Percentiles rank a stretch among this genome's conserved stretches.
phyloP scores from a whole-genome alignment of 805 yeast genomes.

The Candida ulmi region DNA sequence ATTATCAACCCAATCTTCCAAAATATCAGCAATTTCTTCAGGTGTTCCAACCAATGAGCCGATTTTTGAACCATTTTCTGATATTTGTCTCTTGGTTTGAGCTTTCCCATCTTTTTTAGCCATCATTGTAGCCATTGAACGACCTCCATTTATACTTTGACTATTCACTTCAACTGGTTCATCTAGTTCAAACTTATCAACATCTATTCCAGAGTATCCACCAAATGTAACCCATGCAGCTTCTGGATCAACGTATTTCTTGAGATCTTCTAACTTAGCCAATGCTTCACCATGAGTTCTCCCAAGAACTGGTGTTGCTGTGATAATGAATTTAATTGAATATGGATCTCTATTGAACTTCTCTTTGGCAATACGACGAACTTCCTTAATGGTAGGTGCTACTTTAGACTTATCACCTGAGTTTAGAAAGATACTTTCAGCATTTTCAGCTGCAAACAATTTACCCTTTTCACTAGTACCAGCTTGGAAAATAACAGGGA shows the following conservation, averaged over 20 bases:
- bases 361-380: conserved; percentile 21
- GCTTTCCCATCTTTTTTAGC: conserved; percentile 3
- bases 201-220: neutral
- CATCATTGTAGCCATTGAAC: conserved; percentile 26
- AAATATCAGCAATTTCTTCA: neutral
- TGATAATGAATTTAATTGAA: neutral
- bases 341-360: neutral
- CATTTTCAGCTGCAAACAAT: neutral
- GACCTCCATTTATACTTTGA: conserved; percentile 27
- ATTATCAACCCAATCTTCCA: neutral
- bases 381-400: conserved; percentile 18
- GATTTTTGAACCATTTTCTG: neutral
- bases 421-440: neutral
- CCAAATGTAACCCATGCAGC: neutral
- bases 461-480: neutral
- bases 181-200: conserved; percentile 17
- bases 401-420: conserved; percentile 11
- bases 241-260: neutral
- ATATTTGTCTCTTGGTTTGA: neutral
- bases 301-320: conserved; percentile 24
- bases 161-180: conserved; percentile 23
- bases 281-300: conserved; percentile 18
- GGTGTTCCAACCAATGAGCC: neutral
- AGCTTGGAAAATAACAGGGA: neutral
- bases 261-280: neutral